Evolutionary conservation across 1,284 basidiomycete genomes (phyloP).

Genomic region (Apiotrichum gracile): DNA sequence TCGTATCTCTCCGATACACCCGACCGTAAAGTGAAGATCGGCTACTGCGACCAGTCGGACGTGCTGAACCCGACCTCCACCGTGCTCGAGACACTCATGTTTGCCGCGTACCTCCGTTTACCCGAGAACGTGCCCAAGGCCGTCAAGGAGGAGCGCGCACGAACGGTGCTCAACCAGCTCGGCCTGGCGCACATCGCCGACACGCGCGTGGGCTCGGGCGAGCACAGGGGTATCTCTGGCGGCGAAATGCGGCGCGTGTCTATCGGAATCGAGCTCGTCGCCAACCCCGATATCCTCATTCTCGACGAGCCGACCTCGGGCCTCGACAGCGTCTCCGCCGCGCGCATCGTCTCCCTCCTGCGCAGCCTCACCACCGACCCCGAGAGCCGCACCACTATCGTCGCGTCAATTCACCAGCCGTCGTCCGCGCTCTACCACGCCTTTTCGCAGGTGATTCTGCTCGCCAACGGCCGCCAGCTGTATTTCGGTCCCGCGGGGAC

Average conservation of each 20-base stretch:
- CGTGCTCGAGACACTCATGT: slow-evolving; percentile 73
- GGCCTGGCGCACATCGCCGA: slow-evolving; percentile 66
- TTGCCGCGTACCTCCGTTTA: slow-evolving; percentile 73
- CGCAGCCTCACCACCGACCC: slow-evolving; percentile 65
- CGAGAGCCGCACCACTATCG: slow-evolving; percentile 65
- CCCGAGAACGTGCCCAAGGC: slow-evolving; percentile 68
- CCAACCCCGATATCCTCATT: slow-evolving; percentile 58
- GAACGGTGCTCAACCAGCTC: slow-evolving; percentile 64
- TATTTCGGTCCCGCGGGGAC: slow-evolving; percentile 71
- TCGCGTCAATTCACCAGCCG: slow-evolving; percentile 82
- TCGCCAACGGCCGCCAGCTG: slow-evolving; percentile 69
- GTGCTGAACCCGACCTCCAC: slow-evolving; percentile 71
- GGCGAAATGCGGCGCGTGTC: slow-evolving; percentile 68
- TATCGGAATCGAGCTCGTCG: slow-evolving; percentile 60
- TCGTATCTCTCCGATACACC: slow-evolving; percentile 44
- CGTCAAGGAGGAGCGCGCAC: slow-evolving; percentile 63
- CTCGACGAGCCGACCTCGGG: slow-evolving; percentile 64
- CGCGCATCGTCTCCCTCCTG: slow-evolving; percentile 68
- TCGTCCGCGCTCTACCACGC: slow-evolving; percentile 73
- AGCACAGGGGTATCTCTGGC: slow-evolving; percentile 60
- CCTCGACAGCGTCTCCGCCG: slow-evolving; percentile 79
- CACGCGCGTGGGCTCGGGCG: slow-evolving; percentile 64
- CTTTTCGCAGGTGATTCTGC: slow-evolving; percentile 73
- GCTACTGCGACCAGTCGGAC: slow-evolving; percentile 78
- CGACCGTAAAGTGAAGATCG: slow-evolving; percentile 50